Evolutionary conservation across 2,329 filamentous ascomycete species (phyloP), one percentile per base, ranked within the genome.

Genomic region (Bipolaris oryzae): DNA sequence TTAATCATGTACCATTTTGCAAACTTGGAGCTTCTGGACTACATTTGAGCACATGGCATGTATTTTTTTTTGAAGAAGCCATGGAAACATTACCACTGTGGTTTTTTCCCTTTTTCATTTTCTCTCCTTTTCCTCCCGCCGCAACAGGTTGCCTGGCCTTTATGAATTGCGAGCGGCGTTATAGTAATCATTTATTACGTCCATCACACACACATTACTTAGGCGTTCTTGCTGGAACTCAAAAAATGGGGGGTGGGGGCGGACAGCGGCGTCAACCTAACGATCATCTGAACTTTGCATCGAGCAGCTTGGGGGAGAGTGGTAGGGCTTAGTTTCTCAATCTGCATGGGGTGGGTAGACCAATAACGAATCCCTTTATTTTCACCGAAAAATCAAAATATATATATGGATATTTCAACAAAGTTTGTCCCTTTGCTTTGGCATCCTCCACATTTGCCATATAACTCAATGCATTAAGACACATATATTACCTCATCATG

Each of bases 1-100:
- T 62, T 68, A 57, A 64, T 62, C 51, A 62, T 67, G 64, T 67
- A 67, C 52, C 55, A 62, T 60, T 46, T 56, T 55, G 52, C 58
- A 56, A 57, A 60, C 57, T 54, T 54, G 55, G 53, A 50, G 55
- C 48, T 47, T 60, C 45, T 55, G 59, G 53, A 61, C 16, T 20
- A 44, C 42, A 52, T 52, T 53, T 46, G 45, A 42, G 48, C 50
- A 46, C 45, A 53, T 49, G 54, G 56, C 59, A 61, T 58, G 55
- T 63, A 62, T 33, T 52, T 53, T 47, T 35, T n/a, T n/a, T n/a
- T n/a, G 21, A 43, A 39, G 44, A 48, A 2, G 15, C 18, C 44
- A 49, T 53, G 50, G 42, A 35, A 35, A n/a, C 21, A 41, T 50
- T 50, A 20, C 28, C 28, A 45, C 13, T 48, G 28, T 46, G 50